Evolutionary conservation across 441 rosid species (phyloP), one percentile per base, ranked within the genome.

Genomic region (Lagerstroemia fauriei): DNA sequence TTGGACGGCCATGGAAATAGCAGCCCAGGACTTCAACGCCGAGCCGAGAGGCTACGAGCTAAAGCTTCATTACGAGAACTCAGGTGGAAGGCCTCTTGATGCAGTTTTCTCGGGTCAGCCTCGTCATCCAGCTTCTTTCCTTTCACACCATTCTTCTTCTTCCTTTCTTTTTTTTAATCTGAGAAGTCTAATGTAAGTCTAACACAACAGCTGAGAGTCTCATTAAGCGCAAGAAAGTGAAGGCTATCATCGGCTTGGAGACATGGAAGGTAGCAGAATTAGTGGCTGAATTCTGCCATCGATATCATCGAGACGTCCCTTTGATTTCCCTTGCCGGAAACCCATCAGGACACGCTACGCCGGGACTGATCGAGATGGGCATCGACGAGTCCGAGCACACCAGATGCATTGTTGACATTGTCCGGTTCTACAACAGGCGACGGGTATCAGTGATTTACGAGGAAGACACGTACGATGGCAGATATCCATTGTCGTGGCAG

Each of bases 251-350:
- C 61, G 93, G 93, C 31, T 73, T 89, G 88, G 88, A 86, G 31
- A 86, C 85, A 48, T 89, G 92, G 95, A 89, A 84, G 22, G 92
- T 87, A 83, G 87, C 92, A 72, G 85, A 84, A 75, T 31, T 87
- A 75, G 91, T 92, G 41, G 89, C 90, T 48, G 90, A 88, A 57
- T 78, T 88, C 20, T 91, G 88, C 47, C 82, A 81, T 74, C 70
- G 68, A 47, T 80, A 75, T 84, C 85, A 82, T 38, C 44, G 2
- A 78, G n/a, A n/a, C n/a, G 79, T 90, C 53, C 92, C 91, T 4
- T 73, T 90, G 57, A 56, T 92, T 59, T 88, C 95, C 9, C 86
- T 92, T 29, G 82, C 92, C 7, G 80, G 81, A 38, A 76, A 57
- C 50, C 87, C 89, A 0, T 78, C 86, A 7, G 63, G 79, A 0